These are phyloP conservation scores for Circinella umbellata DNA, from an alignment of 371 early-diverging fungal genomes.

Conservation along the genomic window DNA sequence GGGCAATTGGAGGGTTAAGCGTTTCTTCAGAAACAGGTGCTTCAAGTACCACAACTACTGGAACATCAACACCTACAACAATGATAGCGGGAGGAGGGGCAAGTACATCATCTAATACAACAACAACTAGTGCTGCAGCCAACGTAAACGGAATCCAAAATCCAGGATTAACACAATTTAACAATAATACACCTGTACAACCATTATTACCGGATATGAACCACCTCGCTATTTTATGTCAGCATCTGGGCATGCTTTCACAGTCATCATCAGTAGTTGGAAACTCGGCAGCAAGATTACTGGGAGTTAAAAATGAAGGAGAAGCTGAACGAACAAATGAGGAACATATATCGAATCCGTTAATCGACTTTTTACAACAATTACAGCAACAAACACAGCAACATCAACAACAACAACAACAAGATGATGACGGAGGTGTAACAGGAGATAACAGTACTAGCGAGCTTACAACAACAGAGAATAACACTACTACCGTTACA, in stretches of 20 bases:
- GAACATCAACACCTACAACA: neutral
- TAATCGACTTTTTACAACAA: slow-evolving; percentile 25
- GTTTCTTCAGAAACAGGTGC: slow-evolving; percentile 9
- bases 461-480: neutral
- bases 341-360: slow-evolving; percentile 7
- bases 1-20: slow-evolving; percentile 20
- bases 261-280: slow-evolving; percentile 9
- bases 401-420: slow-evolving; percentile 16
- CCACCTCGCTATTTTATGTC: slow-evolving; percentile 52
- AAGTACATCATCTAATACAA: neutral
- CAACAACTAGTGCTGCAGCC: neutral
- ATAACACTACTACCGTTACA: neutral
- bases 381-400: slow-evolving; percentile 30
- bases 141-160: neutral
- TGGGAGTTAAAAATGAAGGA: slow-evolving; percentile 4
- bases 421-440: neutral
- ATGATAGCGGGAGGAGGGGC: neutral
- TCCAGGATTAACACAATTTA: slow-evolving; percentile 4
- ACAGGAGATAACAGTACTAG: slow-evolving; percentile 13
- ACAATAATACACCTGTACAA: neutral
- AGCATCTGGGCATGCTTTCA: slow-evolving; percentile 37
- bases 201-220: slow-evolving; percentile 26
- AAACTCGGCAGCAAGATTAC: slow-evolving; percentile 8
- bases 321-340: slow-evolving; percentile 1
- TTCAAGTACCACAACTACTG: neutral